Conservation (phyloP, 139 green algal genomes). For the Chlorella ohadii region DNA sequence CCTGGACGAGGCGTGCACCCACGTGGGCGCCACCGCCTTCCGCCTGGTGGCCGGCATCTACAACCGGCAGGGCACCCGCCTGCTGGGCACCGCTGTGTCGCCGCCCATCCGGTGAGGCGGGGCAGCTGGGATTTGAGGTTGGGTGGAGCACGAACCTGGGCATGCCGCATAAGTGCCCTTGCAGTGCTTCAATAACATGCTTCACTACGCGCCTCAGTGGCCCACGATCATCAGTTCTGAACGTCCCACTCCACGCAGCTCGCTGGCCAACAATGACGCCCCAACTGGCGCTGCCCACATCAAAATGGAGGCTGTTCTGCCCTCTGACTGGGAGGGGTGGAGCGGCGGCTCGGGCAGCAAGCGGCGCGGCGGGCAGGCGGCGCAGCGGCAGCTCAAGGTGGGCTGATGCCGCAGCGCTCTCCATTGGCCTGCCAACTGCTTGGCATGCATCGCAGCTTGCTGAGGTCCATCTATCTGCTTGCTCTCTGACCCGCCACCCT, state of each 20-base stretch:
- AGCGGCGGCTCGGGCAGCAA: neutral
- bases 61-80: slow-evolving; percentile 30
- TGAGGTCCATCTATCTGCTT: too few relatives aligned
- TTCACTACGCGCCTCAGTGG: too few relatives aligned
- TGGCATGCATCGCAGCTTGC: neutral
- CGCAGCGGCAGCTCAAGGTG: neutral
- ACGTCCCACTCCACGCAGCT: neutral
- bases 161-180: too few relatives aligned
- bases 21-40: slow-evolving; percentile 56
- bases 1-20: slow-evolving; percentile 74
- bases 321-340: slow-evolving; percentile 30
- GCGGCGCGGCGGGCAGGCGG: neutral
- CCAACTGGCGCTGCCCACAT: slow-evolving; percentile 65
- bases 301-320: slow-evolving; percentile 17
- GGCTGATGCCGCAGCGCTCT: too few relatives aligned
- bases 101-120: slow-evolving; percentile 43
- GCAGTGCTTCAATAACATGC: too few relatives aligned
- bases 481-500: too few relatives aligned
- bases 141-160: too few relatives aligned
- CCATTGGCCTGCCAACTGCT: too few relatives aligned
- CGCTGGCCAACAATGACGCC: slow-evolving; percentile 78
- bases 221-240: neutral
- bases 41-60: slow-evolving; percentile 45
- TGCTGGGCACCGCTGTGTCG: slow-evolving; percentile 55
- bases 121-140: neutral